Base-by-base conservation (phyloP, 1,284 basidiomycete genomes). In the Coniferiporia weirii region DNA sequence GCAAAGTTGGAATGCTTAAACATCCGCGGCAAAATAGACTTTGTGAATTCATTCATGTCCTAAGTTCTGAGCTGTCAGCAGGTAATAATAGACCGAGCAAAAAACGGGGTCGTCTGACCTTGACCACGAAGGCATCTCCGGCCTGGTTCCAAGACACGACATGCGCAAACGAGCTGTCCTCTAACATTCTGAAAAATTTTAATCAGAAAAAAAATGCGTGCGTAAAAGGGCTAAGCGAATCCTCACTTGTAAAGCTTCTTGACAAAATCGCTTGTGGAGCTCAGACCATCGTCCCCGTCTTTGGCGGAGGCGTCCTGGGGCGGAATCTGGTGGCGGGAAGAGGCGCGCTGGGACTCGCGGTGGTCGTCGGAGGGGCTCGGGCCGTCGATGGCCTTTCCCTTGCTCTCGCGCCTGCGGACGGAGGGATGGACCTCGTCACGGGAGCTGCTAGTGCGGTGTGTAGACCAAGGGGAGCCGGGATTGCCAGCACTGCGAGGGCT, bases 1-100 rank as follows among this genome's bases (percentile, higher is more conserved):
- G 95, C 94, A 72, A 98, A 98, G 69, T 98, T 98, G 15, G 92
- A 95, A 72, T 98, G 95, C 69, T 97, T 93, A 82, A 98, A 98
- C 75, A 97, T 89, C 54, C 91, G 87, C 0, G 95, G 95, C 52
- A 98, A 81, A 67, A 98, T 92, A 52, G 88, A 86, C 70, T 94
- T 96, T 48, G 94, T 96, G 74, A 98, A 98, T 66, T 94, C 91
- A 75, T 95, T 96, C 91, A 97, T 96, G 77, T 98, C 93, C 87
- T 87, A 62, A 46, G 43, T 38, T 7, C 52, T 40, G 44, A 46
- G 36, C 20, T 57, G 47, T 22, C 34, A 56, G 43, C 19, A 55
- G 17, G 17, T 38, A 32, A 8, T 32, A 49, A n/a, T 6, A 35
- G 4, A 1, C 32, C 45, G 17, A 38, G 17, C 9, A 27, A 15